Percentiles rank a stretch among this genome's conserved stretches.
phyloP scores from a whole-genome alignment of 768 basidiomycete species.

The Mrakia frigida region DNA sequence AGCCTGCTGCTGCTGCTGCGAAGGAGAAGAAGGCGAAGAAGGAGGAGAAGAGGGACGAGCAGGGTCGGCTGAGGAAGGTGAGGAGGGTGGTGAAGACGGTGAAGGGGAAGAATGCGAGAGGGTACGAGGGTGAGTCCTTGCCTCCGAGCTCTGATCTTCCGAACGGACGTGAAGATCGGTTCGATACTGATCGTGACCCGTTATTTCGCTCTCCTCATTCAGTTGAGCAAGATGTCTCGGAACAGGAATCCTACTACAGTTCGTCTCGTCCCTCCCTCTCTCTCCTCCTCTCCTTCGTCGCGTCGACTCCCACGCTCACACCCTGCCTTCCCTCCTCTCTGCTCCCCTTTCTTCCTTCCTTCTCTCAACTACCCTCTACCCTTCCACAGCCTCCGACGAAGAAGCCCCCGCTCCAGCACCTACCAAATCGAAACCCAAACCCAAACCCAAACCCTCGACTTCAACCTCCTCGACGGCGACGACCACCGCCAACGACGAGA shows the following conservation, averaged over 20 bases:
- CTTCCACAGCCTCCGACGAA: constrained; percentile 1
- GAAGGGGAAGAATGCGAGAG: constrained; percentile 9
- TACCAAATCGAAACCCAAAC: not conserved
- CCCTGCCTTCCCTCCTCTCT: no score
- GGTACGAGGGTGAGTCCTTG: not conserved
- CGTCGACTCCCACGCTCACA: no score
- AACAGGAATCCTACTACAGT: constrained; percentile 13
- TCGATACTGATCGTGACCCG: not conserved
- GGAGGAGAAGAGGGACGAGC: constrained; percentile 1
- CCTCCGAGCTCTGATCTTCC: not conserved
- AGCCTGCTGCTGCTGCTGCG: not conserved
- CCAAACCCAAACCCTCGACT: not conserved
- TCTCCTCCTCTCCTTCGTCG: not conserved
- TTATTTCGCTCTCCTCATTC: not conserved
- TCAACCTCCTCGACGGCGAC: not conserved
- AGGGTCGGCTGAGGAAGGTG: constrained; percentile 10
- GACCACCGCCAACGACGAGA: not conserved
- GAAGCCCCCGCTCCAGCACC: not conserved
- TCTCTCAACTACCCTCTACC: not conserved
- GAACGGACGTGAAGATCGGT: no score
- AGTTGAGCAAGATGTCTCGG: constrained; percentile 5
- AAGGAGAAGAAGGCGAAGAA: not conserved
- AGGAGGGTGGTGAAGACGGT: constrained; percentile 17
- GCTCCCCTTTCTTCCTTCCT: not conserved
- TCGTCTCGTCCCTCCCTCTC: not conserved